phyloP scores from a whole-genome alignment of 192 early-diverging fungal genomes.

The Umbelopsis sp. region DNA sequence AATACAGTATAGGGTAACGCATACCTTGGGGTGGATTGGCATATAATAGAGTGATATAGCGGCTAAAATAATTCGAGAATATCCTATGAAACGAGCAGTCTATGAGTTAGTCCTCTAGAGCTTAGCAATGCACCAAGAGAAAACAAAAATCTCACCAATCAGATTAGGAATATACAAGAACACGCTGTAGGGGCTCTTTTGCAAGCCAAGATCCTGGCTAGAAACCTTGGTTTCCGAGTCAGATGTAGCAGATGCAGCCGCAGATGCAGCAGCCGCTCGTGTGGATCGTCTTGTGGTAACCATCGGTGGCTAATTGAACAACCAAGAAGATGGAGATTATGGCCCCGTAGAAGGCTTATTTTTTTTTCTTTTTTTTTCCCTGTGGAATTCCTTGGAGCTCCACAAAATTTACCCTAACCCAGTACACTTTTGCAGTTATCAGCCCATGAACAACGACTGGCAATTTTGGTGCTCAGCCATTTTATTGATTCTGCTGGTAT shows the following conservation, averaged over 20 bases:
- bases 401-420: neutral
- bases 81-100: slow-evolving; percentile 64
- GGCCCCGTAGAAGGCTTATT: neutral
- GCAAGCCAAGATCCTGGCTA: neutral
- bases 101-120: neutral
- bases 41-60: slow-evolving; percentile 76
- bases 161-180: slow-evolving; percentile 82
- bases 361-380: neutral
- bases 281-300: slow-evolving; percentile 15
- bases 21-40: slow-evolving; percentile 67
- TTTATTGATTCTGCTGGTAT: no score
- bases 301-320: neutral
- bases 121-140: neutral
- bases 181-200: slow-evolving; percentile 49
- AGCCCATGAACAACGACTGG: no score
- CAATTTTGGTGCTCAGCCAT: no score
- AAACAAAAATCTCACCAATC: slow-evolving; percentile 54
- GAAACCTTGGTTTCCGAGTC: neutral
- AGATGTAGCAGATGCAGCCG: neutral
- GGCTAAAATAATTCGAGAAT: slow-evolving; percentile 81
- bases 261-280: neutral
- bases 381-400: neutral
- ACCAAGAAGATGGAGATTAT: neutral
- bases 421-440: neutral
- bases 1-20: slow-evolving; percentile 78